Evolutionary conservation across 768 basidiomycete genomes (phyloP), one percentile per base, ranked within the genome.

Genomic region (Suillus americanus): DNA sequence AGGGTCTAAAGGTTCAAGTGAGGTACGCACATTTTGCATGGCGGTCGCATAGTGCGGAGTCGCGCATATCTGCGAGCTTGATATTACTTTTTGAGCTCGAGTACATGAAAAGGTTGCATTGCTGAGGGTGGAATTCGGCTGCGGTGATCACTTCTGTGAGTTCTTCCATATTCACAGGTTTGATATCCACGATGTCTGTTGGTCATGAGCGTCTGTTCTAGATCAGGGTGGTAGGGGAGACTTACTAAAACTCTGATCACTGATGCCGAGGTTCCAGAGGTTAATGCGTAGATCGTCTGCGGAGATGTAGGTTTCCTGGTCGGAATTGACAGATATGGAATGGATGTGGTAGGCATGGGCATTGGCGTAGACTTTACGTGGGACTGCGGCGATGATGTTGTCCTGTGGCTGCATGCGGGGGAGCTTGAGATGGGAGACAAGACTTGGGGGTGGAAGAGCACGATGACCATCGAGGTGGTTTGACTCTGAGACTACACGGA

Each of bases 321-420:
- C 97, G 63, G 95, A 98, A 79, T 99, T 99, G 75, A 99, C 94
- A 61, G 94, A 95, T 77, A 99, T 98, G 69, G 97, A 98, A 78
- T 99, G 98, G 85, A 99, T 98, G 79, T 99, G 97, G 81, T 99
- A 99, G 50, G 97, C 97, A 74, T 99, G 97, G 2, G 97, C 97
- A 77, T 99, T 99, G 66, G 97, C 92, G 79, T 98, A 99, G 53
- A 99, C 96, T 79, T 99, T 99, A 65, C 97, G 89, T 23, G 97
- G 97, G 30, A 99, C 95, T 63, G 97, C 97, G 51, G 97, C 97
- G 70, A 98, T 95, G 77, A 99, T 98, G 72, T 95, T 95, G 78
- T 99, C 97, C 79, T 98, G 97, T 65, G 89, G 89, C 46, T 89
- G 81, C 89, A 97, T 94, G 56, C 92, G 90, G 43, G 97, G 97